Conservation (phyloP, 495 filamentous ascomycete genomes). For the Amorphotheca resinae region DNA sequence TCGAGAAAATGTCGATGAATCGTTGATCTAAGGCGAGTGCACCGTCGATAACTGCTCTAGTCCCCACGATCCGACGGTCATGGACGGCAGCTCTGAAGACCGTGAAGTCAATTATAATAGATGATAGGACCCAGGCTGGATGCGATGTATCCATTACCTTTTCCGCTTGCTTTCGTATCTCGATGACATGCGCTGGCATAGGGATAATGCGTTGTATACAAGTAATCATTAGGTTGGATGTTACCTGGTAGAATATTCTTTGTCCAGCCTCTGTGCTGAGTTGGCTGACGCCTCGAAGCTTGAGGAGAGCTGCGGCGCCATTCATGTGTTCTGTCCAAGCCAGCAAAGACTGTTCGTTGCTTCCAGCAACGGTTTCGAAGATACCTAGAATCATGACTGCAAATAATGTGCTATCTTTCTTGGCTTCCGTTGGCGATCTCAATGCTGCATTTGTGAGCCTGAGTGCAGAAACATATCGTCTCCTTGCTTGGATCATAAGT, state of each 20-base stretch:
- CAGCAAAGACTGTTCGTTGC: constrained; percentile 29
- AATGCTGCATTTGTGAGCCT: constrained; percentile 41
- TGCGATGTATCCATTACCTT: constrained; percentile 15
- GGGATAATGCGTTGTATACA: constrained; percentile 27
- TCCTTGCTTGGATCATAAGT: constrained; percentile 28
- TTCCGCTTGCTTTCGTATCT: constrained; percentile 26
- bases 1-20: constrained; percentile 31
- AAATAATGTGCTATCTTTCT: constrained; percentile 48
- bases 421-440: constrained; percentile 37
- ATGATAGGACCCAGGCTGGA: constrained; percentile 21
- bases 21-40: constrained; percentile 40
- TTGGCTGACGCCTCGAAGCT: constrained; percentile 43
- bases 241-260: constrained; percentile 44
- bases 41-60: constrained; percentile 31
- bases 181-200: constrained; percentile 26
- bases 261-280: constrained; percentile 42
- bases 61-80: constrained; percentile 24
- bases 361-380: constrained; percentile 41
- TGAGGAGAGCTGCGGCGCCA: constrained; percentile 44
- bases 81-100: constrained; percentile 35
- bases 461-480: constrained; percentile 37
- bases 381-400: constrained; percentile 48
- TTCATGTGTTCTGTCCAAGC: constrained; percentile 49
- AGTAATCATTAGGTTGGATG: constrained; percentile 31
- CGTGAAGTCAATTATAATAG: constrained; percentile 30